Base-by-base conservation (phyloP, 2,329 filamentous ascomycete genomes). In the Penicillium capsulatum region DNA sequence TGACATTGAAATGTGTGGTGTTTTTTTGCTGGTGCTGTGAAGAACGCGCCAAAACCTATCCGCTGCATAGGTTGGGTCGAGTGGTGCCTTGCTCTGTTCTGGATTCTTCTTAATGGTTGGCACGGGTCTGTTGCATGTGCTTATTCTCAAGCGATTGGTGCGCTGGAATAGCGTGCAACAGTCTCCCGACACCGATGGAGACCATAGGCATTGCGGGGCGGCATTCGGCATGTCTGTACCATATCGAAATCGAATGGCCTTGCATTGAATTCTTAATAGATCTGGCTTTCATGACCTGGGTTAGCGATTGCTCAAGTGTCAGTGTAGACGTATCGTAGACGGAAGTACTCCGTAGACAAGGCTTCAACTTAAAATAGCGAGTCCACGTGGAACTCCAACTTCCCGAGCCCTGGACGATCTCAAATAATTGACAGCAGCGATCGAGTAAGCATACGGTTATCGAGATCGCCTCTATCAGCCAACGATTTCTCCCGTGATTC, bases 41-140 rank as follows among this genome's bases (percentile, higher is more conserved):
- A n/a, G 5, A 6, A 28, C 11, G 26, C 26, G 26, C 9, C 11
- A 46, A 40, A 44, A 53, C 57, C 59, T 61, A 58, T 63, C 58
- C 54, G 60, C 59, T 51, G 59, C 45, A 54, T 60, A 53, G 58
- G 55, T 55, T 37, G 32, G 31, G 40, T 31, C 36, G 30, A 36
- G 16, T 45, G 37, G 42, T 31, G 7, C 14, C 16, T 32, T 24
- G 20, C 31, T 29, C 26, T 38, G 28, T 27, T 28, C 26, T 14
- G 9, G 26, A 11, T 11, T 14, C 11, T n/a, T 28, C 10, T 6
- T 28, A 5, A 4, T 28, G 9, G 9, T 28, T 28, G 26, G 6
- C 26, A n/a, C 6, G 26, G 13, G 30, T 11, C 5, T 28, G 31
- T 24, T 6, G 20, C 27, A 27, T 16, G 16, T 4, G 7, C 27